These are phyloP conservation scores for Xylaria sp. DNA, from an alignment of 2,329 filamentous ascomycete species.

Conservation along the genomic window DNA sequence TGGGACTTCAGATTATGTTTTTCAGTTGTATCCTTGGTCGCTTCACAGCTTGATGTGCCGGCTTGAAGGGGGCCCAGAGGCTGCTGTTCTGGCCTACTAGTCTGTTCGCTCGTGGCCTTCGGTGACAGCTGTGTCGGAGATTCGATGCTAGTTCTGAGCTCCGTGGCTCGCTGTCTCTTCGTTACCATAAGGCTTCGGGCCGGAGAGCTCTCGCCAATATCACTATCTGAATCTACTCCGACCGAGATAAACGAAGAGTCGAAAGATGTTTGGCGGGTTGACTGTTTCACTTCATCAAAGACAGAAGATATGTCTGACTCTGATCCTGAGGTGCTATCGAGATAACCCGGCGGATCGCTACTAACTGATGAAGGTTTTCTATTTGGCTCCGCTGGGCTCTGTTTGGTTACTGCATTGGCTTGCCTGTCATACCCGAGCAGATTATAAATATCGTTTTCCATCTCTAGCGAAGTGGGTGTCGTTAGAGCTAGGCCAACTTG, in stretches of 20 bases:
- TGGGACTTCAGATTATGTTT: background rate
- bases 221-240: background rate
- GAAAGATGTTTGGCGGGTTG: conserved; percentile 27
- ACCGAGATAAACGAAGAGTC: conserved; percentile 1
- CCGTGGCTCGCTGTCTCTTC: background rate
- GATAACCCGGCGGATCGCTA: background rate
- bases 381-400: background rate
- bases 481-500: background rate
- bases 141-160: background rate
- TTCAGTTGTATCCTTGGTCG: background rate
- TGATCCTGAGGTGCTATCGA: conserved; percentile 20
- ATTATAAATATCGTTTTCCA: conserved; percentile 31
- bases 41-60: background rate
- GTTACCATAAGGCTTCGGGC: background rate
- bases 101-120: background rate
- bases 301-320: conserved; percentile 21
- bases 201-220: background rate
- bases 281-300: conserved; percentile 25
- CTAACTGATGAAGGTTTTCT: background rate
- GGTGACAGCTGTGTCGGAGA: background rate
- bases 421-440: conserved; percentile 17
- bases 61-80: background rate
- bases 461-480: conserved; percentile 16
- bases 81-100: background rate
- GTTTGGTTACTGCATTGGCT: background rate